phyloP scores from a whole-genome alignment of 257 asterid species.

The Nicotiana attenuata region DNA sequence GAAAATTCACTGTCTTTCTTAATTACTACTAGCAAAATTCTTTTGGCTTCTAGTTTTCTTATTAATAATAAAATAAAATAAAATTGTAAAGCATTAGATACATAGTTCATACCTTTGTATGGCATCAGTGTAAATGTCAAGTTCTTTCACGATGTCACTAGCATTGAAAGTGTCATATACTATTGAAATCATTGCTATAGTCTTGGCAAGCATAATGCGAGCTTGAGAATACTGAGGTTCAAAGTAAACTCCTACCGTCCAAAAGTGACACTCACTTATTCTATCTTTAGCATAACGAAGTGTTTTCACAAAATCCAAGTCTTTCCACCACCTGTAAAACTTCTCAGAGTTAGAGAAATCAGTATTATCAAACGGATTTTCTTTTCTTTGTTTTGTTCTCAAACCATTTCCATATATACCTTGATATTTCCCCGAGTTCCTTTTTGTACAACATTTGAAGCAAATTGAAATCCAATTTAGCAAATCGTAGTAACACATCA shows the following conservation, averaged over 20 bases:
- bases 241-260: slow-evolving; percentile 14
- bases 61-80: too few relatives aligned
- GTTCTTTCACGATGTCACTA: slow-evolving; percentile 7
- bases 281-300: slow-evolving; percentile 17
- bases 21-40: too few relatives aligned
- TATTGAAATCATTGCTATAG: not conserved
- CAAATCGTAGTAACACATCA: slow-evolving; percentile 16
- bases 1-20: not conserved
- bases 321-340: slow-evolving; percentile 20
- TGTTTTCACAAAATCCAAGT: slow-evolving; percentile 12
- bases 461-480: slow-evolving; percentile 24
- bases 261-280: slow-evolving; percentile 21
- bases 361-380: too few relatives aligned
- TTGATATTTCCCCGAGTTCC: slow-evolving; percentile 18
- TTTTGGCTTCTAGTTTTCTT: too few relatives aligned
- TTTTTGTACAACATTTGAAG: slow-evolving; percentile 22
- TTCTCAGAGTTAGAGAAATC: not conserved
- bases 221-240: slow-evolving; percentile 12
- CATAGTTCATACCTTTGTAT: not conserved
- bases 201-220: not conserved
- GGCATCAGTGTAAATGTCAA: not conserved
- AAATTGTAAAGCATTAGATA: too few relatives aligned
- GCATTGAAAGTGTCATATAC: slow-evolving; percentile 27
- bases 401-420: not conserved
- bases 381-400: too few relatives aligned